These are phyloP conservation scores for Coelastrella sp. DNA, from an alignment of 139 green algal genomes.

Conservation along the genomic window DNA sequence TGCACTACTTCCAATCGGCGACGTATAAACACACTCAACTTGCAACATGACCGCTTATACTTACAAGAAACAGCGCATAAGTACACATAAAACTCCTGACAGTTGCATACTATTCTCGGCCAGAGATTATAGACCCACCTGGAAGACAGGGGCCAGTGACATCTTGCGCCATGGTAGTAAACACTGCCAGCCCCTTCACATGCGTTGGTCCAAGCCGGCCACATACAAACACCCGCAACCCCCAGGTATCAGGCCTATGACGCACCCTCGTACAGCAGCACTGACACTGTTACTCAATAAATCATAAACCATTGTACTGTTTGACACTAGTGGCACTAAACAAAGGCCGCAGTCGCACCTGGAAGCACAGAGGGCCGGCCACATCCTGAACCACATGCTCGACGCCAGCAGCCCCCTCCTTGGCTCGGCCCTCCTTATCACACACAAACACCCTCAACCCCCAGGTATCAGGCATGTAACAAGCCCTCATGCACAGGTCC, in stretches of 20 bases:
- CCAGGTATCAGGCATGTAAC: conserved; percentile 61
- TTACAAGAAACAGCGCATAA: not conserved
- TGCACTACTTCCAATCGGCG: too few species aligned
- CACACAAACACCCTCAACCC: conserved; percentile 54
- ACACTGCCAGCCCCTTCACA: too few species aligned
- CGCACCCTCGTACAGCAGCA: conserved; percentile 48
- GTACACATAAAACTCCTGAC: too few species aligned
- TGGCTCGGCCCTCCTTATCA: not conserved
- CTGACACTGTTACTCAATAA: too few species aligned
- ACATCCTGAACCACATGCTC: conserved; percentile 50
- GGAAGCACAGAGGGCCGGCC: conserved; percentile 62
- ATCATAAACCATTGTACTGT: too few species aligned
- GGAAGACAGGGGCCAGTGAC: too few species aligned
- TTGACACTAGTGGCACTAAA: too few species aligned
- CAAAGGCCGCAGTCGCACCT: conserved; percentile 20
- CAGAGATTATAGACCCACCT: too few species aligned
- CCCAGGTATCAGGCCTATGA: conserved; percentile 58
- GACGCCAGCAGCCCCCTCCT: not conserved
- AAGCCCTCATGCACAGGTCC: conserved; percentile 58
- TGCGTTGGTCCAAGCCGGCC: not conserved
- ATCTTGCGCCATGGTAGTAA: too few species aligned
- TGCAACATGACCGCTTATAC: not conserved
- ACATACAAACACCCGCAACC: conserved; percentile 53
- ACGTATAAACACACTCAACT: not conserved
- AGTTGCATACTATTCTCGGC: too few species aligned